Evolutionary conservation across 2,329 filamentous ascomycete genomes (phyloP), one percentile per base, ranked within the genome.

Genomic region (Monosporascus sp.): DNA sequence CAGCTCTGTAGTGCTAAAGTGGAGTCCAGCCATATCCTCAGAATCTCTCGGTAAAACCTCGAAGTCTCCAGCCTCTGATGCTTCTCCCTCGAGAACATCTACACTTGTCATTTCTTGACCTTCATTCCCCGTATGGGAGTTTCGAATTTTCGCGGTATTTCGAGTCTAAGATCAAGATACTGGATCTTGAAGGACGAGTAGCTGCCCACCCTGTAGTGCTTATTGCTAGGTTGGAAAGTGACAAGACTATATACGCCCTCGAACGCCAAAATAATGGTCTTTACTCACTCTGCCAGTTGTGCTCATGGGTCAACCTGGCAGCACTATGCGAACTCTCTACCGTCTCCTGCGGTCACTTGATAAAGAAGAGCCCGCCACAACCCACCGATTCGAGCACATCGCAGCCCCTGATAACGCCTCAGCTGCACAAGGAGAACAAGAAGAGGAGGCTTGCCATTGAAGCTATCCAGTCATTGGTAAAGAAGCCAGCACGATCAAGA

Each of bases 281-380:
- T 3, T 92, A 89, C 66, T 81, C 82, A 11, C 66, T 90, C 26
- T 91, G 86, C 68, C 85, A 81, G 61, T 73, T 94, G 44, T 86
- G 83, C 2, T 69, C 74, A 20, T 90, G 87, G 86, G 77, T 88
- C 22, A 80, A 85, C 56, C 65, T 87, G 50, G 75, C 79, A 37
- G 71, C 76, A 7, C 71, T 91, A 27, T 70, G 71, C 24, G 66
- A 69, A 11, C 68, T 75, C 40, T 81, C 83, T 40, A 81, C 79
- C 0, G 76, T 73, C 2, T 72, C 73, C 16, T 76, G 70, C 56
- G 62, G 63, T 26, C 61, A 66, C 26, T 52, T 69, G 44, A 55
- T 67, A 38, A 66, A 66, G 52, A 63, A 67, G 49, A 63, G 69
- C 46, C 64, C 69, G 8, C 56, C 69, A 48, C 59, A 59, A 19